Evolutionary conservation across 2,329 filamentous ascomycete species (phyloP).

Genomic region (Huntiella abstrusa): DNA sequence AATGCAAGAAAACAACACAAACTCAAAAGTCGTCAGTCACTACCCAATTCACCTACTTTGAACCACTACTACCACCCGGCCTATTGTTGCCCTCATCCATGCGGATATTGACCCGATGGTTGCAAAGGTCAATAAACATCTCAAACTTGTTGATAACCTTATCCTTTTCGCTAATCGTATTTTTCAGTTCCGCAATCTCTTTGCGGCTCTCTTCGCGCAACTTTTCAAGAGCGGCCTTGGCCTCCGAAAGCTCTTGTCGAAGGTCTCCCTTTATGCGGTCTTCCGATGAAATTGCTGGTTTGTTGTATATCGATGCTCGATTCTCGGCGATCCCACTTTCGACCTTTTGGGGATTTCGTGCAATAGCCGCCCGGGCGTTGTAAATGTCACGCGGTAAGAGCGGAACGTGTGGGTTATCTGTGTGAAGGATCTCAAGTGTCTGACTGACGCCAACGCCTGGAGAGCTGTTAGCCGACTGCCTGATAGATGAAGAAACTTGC

Average conservation of each 20-base stretch:
- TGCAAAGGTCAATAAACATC: slow-evolving; percentile 53
- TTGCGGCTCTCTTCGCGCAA: slow-evolving; percentile 36
- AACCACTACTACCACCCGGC: slow-evolving; percentile 9
- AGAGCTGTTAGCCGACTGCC: slow-evolving; percentile 9
- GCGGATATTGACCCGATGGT: slow-evolving; percentile 44
- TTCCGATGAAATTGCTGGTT: slow-evolving; percentile 42
- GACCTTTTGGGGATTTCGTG: slow-evolving; percentile 44
- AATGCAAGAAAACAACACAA: background rate
- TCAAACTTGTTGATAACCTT: slow-evolving; percentile 44
- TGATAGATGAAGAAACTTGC: slow-evolving; percentile 13
- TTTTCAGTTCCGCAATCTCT: slow-evolving; percentile 38
- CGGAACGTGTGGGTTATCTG: slow-evolving; percentile 43
- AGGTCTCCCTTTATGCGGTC: slow-evolving; percentile 45
- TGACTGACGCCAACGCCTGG: slow-evolving; percentile 44
- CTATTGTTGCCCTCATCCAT: slow-evolving; percentile 19
- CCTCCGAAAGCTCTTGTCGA: slow-evolving; percentile 38
- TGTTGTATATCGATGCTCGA: slow-evolving; percentile 46
- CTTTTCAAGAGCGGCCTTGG: slow-evolving; percentile 36
- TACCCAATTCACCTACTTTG: slow-evolving; percentile 1
- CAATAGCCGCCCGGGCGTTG: slow-evolving; percentile 47
- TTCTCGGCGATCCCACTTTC: slow-evolving; percentile 40
- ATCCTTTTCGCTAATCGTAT: slow-evolving; percentile 43
- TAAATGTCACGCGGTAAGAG: slow-evolving; percentile 47
- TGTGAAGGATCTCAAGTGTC: slow-evolving; percentile 47
- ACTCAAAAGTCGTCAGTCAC: background rate